These are phyloP conservation scores for Coemansia sp. DNA, from an alignment of 192 early-diverging fungal genomes.

Conservation along the genomic window DNA sequence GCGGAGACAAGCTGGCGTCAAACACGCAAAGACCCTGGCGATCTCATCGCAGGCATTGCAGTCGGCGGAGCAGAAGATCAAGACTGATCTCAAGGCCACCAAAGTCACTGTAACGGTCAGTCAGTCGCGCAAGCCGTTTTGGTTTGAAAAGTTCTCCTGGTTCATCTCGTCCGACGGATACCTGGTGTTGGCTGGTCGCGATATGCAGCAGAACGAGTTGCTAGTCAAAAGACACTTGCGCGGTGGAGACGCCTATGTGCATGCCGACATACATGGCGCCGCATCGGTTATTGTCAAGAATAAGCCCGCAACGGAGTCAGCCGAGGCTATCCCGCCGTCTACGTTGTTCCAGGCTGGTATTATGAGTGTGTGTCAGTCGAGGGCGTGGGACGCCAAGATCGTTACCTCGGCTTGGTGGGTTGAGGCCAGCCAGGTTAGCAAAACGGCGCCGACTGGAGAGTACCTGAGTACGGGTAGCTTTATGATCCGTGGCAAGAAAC, in stretches of 20 bases:
- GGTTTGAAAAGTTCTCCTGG: slow-evolving; percentile 99
- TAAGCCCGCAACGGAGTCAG: slow-evolving; percentile 25
- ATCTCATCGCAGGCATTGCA: slow-evolving; percentile 87
- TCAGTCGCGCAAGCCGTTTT: slow-evolving; percentile 89
- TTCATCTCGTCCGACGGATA: slow-evolving; percentile 93
- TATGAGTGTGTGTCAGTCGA: slow-evolving; percentile 93
- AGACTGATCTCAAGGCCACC: slow-evolving; percentile 76
- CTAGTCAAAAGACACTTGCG: slow-evolving; percentile 75
- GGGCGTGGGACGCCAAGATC: slow-evolving; percentile 98
- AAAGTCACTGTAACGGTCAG: slow-evolving; percentile 77
- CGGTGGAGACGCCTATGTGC: slow-evolving; percentile 84
- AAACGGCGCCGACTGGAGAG: slow-evolving; percentile 90
- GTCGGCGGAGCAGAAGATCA: slow-evolving; percentile 90
- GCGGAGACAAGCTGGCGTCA: slow-evolving; percentile 81
- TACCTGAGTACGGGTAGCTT: slow-evolving; percentile 90
- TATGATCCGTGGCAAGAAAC: slow-evolving; percentile 95
- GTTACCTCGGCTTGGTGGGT: slow-evolving; percentile 97
- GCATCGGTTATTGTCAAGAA: slow-evolving; percentile 92
- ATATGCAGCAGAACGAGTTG: slow-evolving; percentile 93
- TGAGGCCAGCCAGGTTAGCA: slow-evolving; percentile 81
- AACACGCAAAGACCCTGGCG: slow-evolving; percentile 89
- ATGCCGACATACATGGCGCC: slow-evolving; percentile 93
- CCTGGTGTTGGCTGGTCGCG: slow-evolving; percentile 89
- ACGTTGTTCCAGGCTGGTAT: slow-evolving; percentile 94
- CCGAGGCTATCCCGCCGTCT: slow-evolving; percentile 76